These are phyloP conservation scores for Salix caprea DNA, from an alignment of 345 rosid species.

Conservation along the genomic window DNA sequence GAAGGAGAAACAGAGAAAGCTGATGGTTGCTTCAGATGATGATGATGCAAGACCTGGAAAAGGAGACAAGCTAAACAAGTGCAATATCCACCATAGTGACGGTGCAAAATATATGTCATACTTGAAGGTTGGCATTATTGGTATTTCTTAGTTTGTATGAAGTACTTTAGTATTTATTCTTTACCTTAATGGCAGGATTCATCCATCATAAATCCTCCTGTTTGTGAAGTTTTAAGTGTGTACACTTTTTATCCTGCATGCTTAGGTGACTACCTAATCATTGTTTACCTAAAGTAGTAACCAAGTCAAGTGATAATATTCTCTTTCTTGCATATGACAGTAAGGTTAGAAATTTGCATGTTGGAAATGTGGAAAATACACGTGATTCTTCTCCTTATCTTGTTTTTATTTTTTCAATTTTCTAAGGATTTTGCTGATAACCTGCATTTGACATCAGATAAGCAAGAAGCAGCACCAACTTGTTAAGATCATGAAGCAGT, in stretches of 20 bases:
- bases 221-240: not conserved
- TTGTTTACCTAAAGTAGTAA: not conserved
- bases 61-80: slow-evolving; percentile 48
- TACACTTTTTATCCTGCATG: not conserved
- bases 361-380: not conserved
- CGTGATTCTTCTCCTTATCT: not conserved
- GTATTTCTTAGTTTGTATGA: slow-evolving; percentile 9
- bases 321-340: not conserved
- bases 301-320: not conserved
- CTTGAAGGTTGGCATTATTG: slow-evolving; percentile 61
- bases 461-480: slow-evolving; percentile 91
- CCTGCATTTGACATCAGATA: slow-evolving; percentile 48
- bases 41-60: slow-evolving; percentile 40
- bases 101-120: slow-evolving; percentile 89
- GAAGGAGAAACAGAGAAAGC: slow-evolving; percentile 40
- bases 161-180: not conserved
- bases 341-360: not conserved
- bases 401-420: not conserved
- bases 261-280: not conserved
- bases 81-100: slow-evolving; percentile 50
- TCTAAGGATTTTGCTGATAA: slow-evolving; percentile 22
- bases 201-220: not conserved
- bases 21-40: slow-evolving; percentile 35
- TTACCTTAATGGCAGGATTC: slow-evolving; percentile 1
- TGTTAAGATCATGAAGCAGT: slow-evolving; percentile 79